Base-by-base conservation (phyloP, 768 basidiomycete species). In the Tylopilus rubrobrunneus region DNA sequence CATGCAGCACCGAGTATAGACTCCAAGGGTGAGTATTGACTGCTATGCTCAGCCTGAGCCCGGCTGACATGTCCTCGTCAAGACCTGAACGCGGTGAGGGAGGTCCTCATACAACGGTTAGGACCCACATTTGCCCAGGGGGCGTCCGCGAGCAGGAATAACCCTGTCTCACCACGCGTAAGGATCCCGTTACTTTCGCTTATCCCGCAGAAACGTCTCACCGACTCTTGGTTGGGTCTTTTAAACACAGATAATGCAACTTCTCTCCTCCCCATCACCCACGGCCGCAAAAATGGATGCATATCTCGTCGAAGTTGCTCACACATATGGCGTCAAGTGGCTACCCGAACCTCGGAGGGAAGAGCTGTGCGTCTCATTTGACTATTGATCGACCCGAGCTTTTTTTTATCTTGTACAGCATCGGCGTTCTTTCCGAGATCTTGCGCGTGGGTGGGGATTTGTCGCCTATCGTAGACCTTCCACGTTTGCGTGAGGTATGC, bases 21-120 rank as follows among this genome's bases (percentile, higher is more conserved):
- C 27, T 81, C 75, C 8, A 82, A 77, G 78, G 88, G 88, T 87
- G 25, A 17, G 58, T 15, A 9, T 57, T 41, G 10, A 31, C 7
- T 7, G 31, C 31, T 31, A 7, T 31, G 10, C 9, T 28, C 21
- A 3, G n/a, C 28, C 8, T 10, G 19, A 33, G 10, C 39, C 34
- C 36, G 23, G 43, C 14, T 44, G 10, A 39, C 27, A 12, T 34
- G 14, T 17, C 31, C 21, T 19, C 23, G 33, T 54, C 7, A 51
- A 91, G 88, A 90, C 48, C 76, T 91, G 43, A 71, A 76, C 31
- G 52, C 67, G 25, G 76, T 83, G 49, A 76, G 84, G 49, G 78
- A 80, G 43, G 59, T 80, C 48, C 76, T 90, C 53, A 69, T 77
- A 7, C 75, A 82, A 52, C 76, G 76, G 25, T 70, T 89, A 37